phyloP scores from a whole-genome alignment of 768 basidiomycete species.

The Sarcomyxa edulis region DNA sequence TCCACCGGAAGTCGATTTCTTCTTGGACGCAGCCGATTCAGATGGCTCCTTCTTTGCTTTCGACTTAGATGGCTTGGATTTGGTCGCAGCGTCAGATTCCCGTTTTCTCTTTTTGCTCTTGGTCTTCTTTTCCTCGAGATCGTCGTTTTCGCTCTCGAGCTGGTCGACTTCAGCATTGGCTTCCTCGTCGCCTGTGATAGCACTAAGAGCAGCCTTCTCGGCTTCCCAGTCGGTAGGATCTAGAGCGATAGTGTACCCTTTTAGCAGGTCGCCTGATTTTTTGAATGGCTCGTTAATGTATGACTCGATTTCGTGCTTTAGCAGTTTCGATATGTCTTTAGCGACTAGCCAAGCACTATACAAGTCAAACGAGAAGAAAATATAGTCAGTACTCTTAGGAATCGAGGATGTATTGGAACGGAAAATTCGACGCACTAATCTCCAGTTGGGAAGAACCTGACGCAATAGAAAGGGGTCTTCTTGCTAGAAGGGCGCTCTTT shows the following conservation, averaged over 20 bases:
- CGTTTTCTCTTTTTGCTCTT: conserved; percentile 35
- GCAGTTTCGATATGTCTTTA: conserved; percentile 78
- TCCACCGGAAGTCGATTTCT: conserved; percentile 17
- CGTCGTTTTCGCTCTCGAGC: conserved; percentile 50
- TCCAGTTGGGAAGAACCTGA: conserved; percentile 88
- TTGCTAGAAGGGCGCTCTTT: conserved; percentile 70
- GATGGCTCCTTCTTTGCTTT: conserved; percentile 20
- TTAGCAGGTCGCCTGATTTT: conserved; percentile 67
- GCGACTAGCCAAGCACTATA: conserved; percentile 78
- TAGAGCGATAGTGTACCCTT: conserved; percentile 68
- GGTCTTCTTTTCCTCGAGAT: conserved; percentile 33
- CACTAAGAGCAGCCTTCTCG: conserved; percentile 21
- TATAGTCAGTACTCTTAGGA: not conserved
- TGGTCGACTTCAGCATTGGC: conserved; percentile 65
- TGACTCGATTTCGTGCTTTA: conserved; percentile 74
- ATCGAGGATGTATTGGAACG: conserved; percentile 4
- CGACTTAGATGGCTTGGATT: conserved; percentile 46
- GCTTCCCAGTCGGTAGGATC: conserved; percentile 59
- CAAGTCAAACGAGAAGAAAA: conserved; percentile 5
- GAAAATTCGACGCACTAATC: conserved; percentile 70
- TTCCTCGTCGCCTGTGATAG: conserved; percentile 36
- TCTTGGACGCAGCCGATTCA: conserved; percentile 32
- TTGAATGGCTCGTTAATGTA: conserved; percentile 78
- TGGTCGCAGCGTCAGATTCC: conserved; percentile 10
- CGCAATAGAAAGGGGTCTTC: conserved; percentile 64